Percentiles rank a stretch among this genome's conserved stretches.
Evolutionary conservation across 441 rosid species (phyloP).

Genomic region (Capsella rubella): DNA sequence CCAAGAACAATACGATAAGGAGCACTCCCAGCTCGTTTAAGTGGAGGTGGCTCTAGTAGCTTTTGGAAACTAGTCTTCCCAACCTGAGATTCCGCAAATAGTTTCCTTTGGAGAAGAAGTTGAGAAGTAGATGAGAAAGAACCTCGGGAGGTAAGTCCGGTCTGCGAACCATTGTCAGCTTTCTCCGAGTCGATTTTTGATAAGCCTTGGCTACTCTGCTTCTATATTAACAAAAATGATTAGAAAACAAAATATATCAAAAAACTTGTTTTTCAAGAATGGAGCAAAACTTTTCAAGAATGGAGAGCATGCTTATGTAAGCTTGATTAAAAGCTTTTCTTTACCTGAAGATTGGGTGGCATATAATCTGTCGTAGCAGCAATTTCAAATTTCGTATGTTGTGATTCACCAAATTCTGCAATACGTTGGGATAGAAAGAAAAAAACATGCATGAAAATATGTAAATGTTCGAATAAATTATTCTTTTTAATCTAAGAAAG

Average conservation of each 20-base stretch:
- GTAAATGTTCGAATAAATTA: no score
- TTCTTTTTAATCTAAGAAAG: not conserved
- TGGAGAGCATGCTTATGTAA: not conserved
- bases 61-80: conserved; percentile 96
- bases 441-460: not conserved
- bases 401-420: conserved; percentile 74
- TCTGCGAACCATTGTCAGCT: conserved; percentile 42
- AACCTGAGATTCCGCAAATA: conserved; percentile 72
- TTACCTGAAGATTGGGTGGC: conserved; percentile 76
- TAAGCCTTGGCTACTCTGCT: conserved; percentile 28
- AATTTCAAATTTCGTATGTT: conserved; percentile 76
- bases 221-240: conserved; percentile 2
- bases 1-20: conserved; percentile 95
- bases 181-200: not conserved
- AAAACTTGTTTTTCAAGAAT: not conserved
- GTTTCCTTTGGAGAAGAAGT: conserved; percentile 68
- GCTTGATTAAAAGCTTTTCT: conserved; percentile 22
- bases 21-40: conserved; percentile 80
- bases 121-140: conserved; percentile 58
- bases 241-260: not conserved
- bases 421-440: not conserved
- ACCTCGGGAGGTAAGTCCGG: conserved; percentile 53
- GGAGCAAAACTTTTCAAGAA: not conserved
- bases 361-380: conserved; percentile 64
- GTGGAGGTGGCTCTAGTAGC: conserved; percentile 87